Conservation (phyloP, 345 rosid species). For the Aegle marmelos region DNA sequence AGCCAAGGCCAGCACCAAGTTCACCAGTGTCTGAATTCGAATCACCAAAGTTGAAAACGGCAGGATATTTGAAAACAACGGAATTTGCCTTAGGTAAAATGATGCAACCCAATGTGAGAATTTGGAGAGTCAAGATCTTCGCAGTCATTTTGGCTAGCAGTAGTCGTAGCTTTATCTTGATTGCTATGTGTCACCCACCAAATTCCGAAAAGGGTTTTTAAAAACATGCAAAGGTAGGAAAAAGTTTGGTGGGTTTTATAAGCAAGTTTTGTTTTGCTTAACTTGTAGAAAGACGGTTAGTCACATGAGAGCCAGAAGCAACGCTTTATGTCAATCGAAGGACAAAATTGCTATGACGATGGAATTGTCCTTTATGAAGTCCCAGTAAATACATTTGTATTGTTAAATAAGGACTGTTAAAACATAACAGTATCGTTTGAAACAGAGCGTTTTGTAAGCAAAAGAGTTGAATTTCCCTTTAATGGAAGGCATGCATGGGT, state of each 20-base stretch:
- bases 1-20: constrained; percentile 46
- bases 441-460: neutral
- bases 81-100: constrained; percentile 19
- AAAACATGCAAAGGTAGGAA: neutral
- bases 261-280: constrained; percentile 18
- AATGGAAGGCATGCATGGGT: neutral
- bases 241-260: constrained; percentile 7
- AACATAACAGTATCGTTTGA: too few species aligned
- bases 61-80: constrained; percentile 35
- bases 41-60: constrained; percentile 72
- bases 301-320: constrained; percentile 20
- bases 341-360: neutral
- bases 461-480: constrained; percentile 7
- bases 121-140: neutral
- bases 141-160: constrained; percentile 15
- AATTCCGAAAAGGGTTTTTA: neutral
- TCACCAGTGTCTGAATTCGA: constrained; percentile 73
- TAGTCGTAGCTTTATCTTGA: neutral
- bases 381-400: neutral
- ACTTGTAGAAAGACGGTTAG: constrained; percentile 11
- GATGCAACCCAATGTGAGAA: constrained; percentile 10
- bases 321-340: constrained; percentile 4
- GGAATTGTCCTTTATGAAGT: neutral
- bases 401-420: neutral
- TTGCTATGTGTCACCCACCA: neutral